Evolutionary conservation across 768 basidiomycete species (phyloP).

Genomic region (Scleroderma bovista): DNA sequence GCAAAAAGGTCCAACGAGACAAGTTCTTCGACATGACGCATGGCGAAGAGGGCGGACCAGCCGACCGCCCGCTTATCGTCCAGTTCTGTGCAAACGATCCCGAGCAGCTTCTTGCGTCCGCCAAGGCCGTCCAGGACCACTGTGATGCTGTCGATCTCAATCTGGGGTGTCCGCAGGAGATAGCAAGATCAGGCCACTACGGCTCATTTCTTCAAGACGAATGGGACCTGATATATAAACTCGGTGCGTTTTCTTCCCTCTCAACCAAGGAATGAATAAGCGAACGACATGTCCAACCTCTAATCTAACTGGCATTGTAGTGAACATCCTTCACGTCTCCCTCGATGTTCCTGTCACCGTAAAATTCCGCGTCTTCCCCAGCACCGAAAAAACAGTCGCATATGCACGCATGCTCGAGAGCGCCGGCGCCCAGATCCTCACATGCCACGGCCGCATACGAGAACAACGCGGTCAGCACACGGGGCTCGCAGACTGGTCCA

Average conservation of each 20-base stretch:
- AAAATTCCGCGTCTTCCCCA: constrained; percentile 90
- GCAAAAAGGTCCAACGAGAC: constrained; percentile 44
- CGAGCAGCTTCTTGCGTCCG: constrained; percentile 69
- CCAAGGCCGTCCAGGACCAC: constrained; percentile 64
- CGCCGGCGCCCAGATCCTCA: constrained; percentile 92
- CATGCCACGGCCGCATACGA: constrained; percentile 86
- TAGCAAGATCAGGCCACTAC: constrained; percentile 81
- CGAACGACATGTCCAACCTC: background rate
- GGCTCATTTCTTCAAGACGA: constrained; percentile 93
- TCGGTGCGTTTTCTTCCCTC: constrained; percentile 47
- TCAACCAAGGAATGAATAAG: background rate
- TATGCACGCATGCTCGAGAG: constrained; percentile 96
- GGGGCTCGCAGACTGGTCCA: constrained; percentile 82
- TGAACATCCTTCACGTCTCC: constrained; percentile 79
- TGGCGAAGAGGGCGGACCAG: constrained; percentile 75
- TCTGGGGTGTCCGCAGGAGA: constrained; percentile 92
- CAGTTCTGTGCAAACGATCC: constrained; percentile 95
- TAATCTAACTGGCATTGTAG: constrained; percentile 36
- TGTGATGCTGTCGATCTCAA: constrained; percentile 97
- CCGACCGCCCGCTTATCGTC: constrained; percentile 81
- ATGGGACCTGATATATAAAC: constrained; percentile 79
- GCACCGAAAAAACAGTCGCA: constrained; percentile 79
- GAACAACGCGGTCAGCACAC: constrained; percentile 88
- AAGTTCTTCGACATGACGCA: constrained; percentile 61
- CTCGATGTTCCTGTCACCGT: constrained; percentile 92